Base-by-base conservation (phyloP, 2,329 filamentous ascomycete genomes). In the Apiospora hydei region DNA sequence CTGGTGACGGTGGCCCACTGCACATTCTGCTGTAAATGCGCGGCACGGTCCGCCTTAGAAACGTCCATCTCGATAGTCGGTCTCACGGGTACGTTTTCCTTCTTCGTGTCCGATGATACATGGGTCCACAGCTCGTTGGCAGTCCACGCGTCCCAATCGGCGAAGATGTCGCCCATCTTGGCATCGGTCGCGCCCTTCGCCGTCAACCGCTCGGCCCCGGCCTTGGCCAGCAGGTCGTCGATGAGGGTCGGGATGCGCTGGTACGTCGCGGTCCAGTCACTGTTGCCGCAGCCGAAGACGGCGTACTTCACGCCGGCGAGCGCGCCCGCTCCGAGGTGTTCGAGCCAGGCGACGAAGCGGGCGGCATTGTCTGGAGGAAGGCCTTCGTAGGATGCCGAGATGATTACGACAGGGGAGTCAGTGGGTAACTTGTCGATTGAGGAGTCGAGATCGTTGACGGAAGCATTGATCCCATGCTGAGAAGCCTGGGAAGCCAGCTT, bases 201-300 rank as follows among this genome's bases (percentile, higher is more conserved):
- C 24, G 53, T 71, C 6, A 67, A 49, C 21, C 41, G 16, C 21
- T 80, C 80, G 6, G 83, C 80, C 68, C 89, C 89, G 66, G 84
- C 82, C 38, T 83, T 79, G 21, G 81, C 81, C 1, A 93, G 82
- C 0, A 84, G 82, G 0, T 84, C 75, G 71, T 94, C 87, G 2
- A 94, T 84, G 0, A 90, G 82, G 72, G 84, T 92, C 0, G 93
- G 93, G 8, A 94, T 86, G 10, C 85, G 85, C 74, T 94, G 91
- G 81, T 91, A 94, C 0, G 92, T 94, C 46, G 85, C 81, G 0
- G 82, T 79, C 89, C 89, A 90, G 73, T 89, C 83, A 64, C 77
- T 76, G 69, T 83, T 80, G 11, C 89, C 88, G 71, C 85, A 87
- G n/a, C 88, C 88, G 77, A 90, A 90, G 13, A 89, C 84, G 6